Base-by-base conservation (phyloP, 148 eudicot genomes). In the Amaranthus cruentus region DNA sequence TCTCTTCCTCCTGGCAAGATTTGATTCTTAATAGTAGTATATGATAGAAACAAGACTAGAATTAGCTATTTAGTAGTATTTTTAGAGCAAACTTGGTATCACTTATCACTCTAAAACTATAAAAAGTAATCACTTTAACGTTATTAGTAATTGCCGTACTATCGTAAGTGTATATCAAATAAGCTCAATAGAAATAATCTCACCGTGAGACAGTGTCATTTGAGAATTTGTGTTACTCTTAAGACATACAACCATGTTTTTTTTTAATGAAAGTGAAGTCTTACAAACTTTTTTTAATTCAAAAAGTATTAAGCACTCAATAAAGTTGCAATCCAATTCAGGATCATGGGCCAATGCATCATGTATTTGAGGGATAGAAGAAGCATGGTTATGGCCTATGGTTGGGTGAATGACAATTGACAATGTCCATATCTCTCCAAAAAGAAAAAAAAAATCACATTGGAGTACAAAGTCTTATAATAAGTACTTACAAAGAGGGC, bases 1-100 rank as follows among this genome's bases (percentile, higher is more conserved):
- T 28, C 92, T 63, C 86, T 88, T 63, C 69, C 78, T 46, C 54
- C 89, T 57, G 88, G 90, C 73, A 82, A 54, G 60, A 28, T 63
- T 69, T 88, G 78, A 76, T 58, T 14, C 55, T 2, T 57, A 21
- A 11, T 55, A n/a, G 15, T 4, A 67, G 42, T 49, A 75, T 49
- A 75, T 8, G 8, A 48, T 38, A 69, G 12, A 18, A 14, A 50
- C 51, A 46, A 55, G 12, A 55, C 18, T 11, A 18, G 13, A 0
- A 4, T 61, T 50, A 1, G 38, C 42, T n/a, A 48, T 47, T 15
- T 3, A 6, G 52, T 21, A 61, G 13, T 21, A 6, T 67, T 49
- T n/a, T 21, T 60, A 1, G 63, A 0, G 7, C 9, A 64, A 13
- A 10, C 38, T 46, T 64, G 6, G 10, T 28, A 6, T 64, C 11